Conservation (phyloP, 331 rosid species). For the Prunus yedoensis region DNA sequence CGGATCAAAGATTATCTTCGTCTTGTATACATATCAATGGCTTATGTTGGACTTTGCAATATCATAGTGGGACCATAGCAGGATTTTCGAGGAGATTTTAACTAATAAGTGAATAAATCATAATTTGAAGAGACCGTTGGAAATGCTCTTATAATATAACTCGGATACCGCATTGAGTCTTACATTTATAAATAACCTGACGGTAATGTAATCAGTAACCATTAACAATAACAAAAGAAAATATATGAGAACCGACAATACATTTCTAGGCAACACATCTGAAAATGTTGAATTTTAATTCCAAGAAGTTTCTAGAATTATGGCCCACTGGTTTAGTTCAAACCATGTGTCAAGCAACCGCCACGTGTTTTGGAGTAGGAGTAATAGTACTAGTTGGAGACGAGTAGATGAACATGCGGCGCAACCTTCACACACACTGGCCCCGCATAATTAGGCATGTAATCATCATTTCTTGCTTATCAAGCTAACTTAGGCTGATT, state of each 20-base stretch:
- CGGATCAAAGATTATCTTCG: not conserved
- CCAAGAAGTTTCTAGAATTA: not conserved
- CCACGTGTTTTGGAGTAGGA: not conserved
- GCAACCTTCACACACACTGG: no score
- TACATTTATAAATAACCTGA: no score
- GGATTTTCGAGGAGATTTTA: not conserved
- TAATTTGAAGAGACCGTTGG: fast-evolving
- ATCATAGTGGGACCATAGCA: no score
- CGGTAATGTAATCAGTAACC: no score
- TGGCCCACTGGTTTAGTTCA: not conserved
- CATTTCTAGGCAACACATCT: not conserved
- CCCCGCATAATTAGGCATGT: no score
- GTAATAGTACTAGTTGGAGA: no score
- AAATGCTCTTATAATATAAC: no score
- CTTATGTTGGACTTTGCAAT: not conserved
- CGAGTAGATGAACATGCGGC: not conserved
- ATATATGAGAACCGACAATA: no score
- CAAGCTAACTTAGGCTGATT: not conserved
- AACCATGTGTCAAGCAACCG: not conserved
- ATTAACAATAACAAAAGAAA: no score
- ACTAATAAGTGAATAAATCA: fast-evolving
- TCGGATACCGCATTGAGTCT: no score
- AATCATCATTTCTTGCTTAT: not conserved
- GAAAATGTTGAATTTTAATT: not conserved
- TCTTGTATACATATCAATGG: no score